Percentiles rank a stretch among this genome's conserved stretches.
Evolutionary conservation across 2,329 filamentous ascomycete species (phyloP).

Genomic region (Zalaria sp.): DNA sequence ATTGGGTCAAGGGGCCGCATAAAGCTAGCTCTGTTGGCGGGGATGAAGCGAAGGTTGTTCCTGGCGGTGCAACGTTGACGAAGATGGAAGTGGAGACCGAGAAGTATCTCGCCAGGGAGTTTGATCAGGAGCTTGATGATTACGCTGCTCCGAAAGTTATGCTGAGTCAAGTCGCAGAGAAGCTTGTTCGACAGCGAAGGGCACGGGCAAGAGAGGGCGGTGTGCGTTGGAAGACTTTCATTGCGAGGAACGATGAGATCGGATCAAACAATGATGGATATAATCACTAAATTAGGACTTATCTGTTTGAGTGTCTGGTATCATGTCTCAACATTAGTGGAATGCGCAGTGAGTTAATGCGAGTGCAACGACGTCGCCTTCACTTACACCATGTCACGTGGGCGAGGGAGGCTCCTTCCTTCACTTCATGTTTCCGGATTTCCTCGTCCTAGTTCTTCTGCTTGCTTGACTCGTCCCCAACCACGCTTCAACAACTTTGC

Average conservation of each 20-base stretch:
- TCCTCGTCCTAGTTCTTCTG: too few species aligned
- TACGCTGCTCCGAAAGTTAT: slow-evolving; percentile 31
- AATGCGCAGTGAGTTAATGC: too few species aligned
- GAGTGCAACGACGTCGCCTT: too few species aligned
- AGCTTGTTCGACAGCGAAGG: slow-evolving; percentile 30
- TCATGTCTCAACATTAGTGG: too few species aligned
- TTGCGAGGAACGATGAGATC: slow-evolving; percentile 9
- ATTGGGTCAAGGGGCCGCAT: slow-evolving; percentile 30
- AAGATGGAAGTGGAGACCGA: slow-evolving; percentile 29
- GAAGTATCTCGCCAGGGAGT: slow-evolving; percentile 25
- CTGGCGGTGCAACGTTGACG: slow-evolving; percentile 28
- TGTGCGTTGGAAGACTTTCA: slow-evolving; percentile 16
- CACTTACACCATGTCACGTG: too few species aligned
- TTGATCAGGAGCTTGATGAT: slow-evolving; percentile 22
- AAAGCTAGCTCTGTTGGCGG: slow-evolving; percentile 14
- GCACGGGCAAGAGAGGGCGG: slow-evolving; percentile 24
- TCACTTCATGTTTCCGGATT: too few species aligned
- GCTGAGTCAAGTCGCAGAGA: slow-evolving; percentile 32
- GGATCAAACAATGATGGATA: background rate
- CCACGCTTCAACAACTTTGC: too few species aligned
- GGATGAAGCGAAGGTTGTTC: slow-evolving; percentile 11
- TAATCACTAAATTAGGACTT: background rate
- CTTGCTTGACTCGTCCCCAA: too few species aligned
- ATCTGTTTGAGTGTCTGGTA: too few species aligned
- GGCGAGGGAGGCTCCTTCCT: too few species aligned